A percentile compares a stretch with the other conserved stretches of the same genome.
These are phyloP conservation scores for Daldinia caldariorum DNA, from an alignment of 495 filamentous ascomycete species.

Conservation along the genomic window DNA sequence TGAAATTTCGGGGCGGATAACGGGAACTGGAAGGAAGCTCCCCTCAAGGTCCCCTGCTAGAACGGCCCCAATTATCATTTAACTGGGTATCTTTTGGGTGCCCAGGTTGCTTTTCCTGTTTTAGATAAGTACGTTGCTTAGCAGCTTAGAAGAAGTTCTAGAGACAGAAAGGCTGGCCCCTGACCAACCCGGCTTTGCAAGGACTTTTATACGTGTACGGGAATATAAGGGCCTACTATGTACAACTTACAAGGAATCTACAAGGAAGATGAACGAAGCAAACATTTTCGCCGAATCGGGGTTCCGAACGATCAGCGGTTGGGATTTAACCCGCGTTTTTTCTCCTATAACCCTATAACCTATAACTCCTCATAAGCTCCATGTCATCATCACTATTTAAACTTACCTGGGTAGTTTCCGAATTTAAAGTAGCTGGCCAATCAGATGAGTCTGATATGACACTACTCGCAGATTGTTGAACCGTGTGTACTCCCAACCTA, in stretches of 20 bases:
- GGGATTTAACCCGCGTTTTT: not conserved
- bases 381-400: not conserved
- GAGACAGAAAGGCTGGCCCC: not conserved
- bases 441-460: not conserved
- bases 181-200: too few relatives aligned
- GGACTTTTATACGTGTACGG: too few relatives aligned
- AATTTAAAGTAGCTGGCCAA: not conserved
- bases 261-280: not conserved
- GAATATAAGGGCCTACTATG: too few relatives aligned
- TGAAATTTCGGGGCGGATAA: slow-evolving; percentile 16
- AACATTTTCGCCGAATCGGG: not conserved
- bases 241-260: not conserved
- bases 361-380: not conserved
- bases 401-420: not conserved
- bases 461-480: not conserved
- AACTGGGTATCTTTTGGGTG: slow-evolving; percentile 21
- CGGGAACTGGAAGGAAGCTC: not conserved
- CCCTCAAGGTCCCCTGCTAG: slow-evolving; percentile 9
- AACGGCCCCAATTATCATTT: slow-evolving; percentile 37
- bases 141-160: not conserved
- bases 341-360: too few relatives aligned
- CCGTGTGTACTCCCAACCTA: not conserved
- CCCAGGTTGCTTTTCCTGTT: not conserved
- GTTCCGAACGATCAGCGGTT: not conserved
- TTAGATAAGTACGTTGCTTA: not conserved